Conservation (phyloP, 2,329 filamentous ascomycete species). For the Fusarium sarcochroum region DNA sequence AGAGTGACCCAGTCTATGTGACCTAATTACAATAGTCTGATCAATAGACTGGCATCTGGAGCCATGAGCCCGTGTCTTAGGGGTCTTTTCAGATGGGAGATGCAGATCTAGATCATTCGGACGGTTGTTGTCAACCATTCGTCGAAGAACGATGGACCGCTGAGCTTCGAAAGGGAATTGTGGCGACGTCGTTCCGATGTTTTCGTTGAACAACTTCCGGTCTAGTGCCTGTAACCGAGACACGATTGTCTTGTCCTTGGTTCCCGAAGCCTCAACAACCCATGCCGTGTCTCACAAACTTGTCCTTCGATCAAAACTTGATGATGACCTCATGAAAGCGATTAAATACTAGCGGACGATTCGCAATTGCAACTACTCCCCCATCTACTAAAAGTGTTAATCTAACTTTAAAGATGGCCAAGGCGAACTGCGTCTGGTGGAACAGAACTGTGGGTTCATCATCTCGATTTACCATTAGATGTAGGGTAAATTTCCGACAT, state of each 20-base stretch:
- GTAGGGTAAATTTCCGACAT: conserved; percentile 1
- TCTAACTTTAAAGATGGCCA: no score
- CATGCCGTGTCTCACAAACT: conserved; percentile 6
- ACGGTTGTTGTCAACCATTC: neutral
- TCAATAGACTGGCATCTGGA: neutral
- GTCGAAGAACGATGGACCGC: neutral
- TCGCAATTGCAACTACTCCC: no score
- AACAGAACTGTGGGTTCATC: neutral
- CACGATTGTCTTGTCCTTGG: conserved; percentile 1
- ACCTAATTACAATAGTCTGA: neutral
- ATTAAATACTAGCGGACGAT: no score
- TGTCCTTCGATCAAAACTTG: no score
- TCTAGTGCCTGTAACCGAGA: conserved; percentile 9
- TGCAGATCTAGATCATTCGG: conserved; percentile 7
- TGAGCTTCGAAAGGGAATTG: conserved; percentile 15
- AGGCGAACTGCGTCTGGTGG: neutral
- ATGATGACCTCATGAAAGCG: no score
- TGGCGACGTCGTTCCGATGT: neutral
- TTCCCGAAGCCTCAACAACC: neutral
- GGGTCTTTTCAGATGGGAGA: conserved; percentile 2
- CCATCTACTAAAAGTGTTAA: no score
- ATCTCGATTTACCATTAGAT: conserved; percentile 3
- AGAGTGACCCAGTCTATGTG: neutral
- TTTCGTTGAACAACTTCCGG: conserved; percentile 1
- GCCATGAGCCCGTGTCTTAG: conserved; percentile 1